Evolutionary conservation across 768 basidiomycete genomes (phyloP).

Genomic region (Suillus sp.): DNA sequence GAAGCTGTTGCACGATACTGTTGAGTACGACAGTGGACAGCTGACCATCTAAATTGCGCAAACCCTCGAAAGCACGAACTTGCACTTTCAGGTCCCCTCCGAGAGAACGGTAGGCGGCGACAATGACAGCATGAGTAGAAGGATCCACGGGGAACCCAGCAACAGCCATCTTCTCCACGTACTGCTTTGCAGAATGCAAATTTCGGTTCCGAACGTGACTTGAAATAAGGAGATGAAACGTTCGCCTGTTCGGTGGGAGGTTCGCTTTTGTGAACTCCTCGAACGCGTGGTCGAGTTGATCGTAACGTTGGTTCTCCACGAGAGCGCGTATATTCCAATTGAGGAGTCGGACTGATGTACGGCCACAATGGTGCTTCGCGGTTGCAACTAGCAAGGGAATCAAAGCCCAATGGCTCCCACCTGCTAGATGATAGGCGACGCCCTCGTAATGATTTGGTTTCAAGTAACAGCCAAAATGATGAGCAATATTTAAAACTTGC

Average conservation of each 20-base stretch:
- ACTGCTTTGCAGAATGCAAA: slow-evolving; percentile 53
- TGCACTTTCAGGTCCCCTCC: slow-evolving; percentile 61
- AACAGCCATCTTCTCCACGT: slow-evolving; percentile 57
- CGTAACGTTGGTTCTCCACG: slow-evolving; percentile 54
- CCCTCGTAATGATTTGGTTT: slow-evolving; percentile 61
- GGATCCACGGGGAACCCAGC: slow-evolving; percentile 56
- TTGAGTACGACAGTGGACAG: slow-evolving; percentile 64
- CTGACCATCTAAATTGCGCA: slow-evolving; percentile 42
- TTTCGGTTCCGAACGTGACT: slow-evolving; percentile 72
- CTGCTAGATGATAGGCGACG: slow-evolving; percentile 51
- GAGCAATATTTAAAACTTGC: slow-evolving; percentile 49
- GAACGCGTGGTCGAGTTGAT: slow-evolving; percentile 46
- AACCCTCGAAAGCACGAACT: slow-evolving; percentile 47
- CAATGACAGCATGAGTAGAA: slow-evolving; percentile 61
- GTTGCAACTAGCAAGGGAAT: slow-evolving; percentile 51
- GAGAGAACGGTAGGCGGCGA: slow-evolving; percentile 57
- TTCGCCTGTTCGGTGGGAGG: slow-evolving; percentile 56
- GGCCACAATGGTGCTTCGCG: slow-evolving; percentile 50
- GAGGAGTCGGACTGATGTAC: slow-evolving; percentile 56
- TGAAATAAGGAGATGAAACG: slow-evolving; percentile 68
- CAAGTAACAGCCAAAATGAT: slow-evolving; percentile 49
- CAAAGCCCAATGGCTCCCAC: slow-evolving; percentile 48
- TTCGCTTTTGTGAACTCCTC: slow-evolving; percentile 50
- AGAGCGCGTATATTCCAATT: slow-evolving; percentile 71
- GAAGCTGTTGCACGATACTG: slow-evolving; percentile 60